Evolutionary conservation across 768 basidiomycete genomes (phyloP), one percentile per base, ranked within the genome.

Genomic region (Mycena galopus): DNA sequence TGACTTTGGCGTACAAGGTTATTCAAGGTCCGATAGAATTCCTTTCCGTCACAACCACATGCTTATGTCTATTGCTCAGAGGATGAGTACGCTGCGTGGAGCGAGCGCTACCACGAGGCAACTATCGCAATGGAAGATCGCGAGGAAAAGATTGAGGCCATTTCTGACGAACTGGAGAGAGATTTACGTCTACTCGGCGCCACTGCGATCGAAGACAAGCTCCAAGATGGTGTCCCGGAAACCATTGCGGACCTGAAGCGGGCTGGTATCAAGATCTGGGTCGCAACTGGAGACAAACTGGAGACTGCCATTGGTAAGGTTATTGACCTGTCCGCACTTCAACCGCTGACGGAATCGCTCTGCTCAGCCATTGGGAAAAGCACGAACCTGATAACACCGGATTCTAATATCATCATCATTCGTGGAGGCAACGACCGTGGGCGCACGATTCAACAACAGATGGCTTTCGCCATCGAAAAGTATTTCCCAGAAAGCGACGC

Each of bases 201-300:
- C 3, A 99, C 98, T 19, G 98, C 97, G 56, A 99, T 99, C 74
- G 98, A 99, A 82, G 98, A 99, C 82, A 91, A 92, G 61, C 84
- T 99, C 21, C 98, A 99, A 82, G 98, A 99, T 78, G 98, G 98
- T 56, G 98, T 99, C 1, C 97, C 98, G 5, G 97, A 99, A 79
- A 89, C 97, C 3, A 99, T 99, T 75, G 95, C 94, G 4, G 96
- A 99, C 78, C 86, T 99, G 27, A 99, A 98, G 84, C 86, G 90
- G n/a, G 97, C 98, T 5, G 98, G 98, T 0, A 98, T 99, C 85
- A 99, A 98, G 83, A 84, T 99, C 61, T 99, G 98, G 98, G 98
- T 99, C 27, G 95, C 96, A 12, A 99, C 98, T 1, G 98, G 98
- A 27, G 98, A 99, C 84, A 99, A 99, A 82, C 87, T 99, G 27